Evolutionary conservation across 2,329 filamentous ascomycete species (phyloP).

Genomic region (Penicillium sp.): DNA sequence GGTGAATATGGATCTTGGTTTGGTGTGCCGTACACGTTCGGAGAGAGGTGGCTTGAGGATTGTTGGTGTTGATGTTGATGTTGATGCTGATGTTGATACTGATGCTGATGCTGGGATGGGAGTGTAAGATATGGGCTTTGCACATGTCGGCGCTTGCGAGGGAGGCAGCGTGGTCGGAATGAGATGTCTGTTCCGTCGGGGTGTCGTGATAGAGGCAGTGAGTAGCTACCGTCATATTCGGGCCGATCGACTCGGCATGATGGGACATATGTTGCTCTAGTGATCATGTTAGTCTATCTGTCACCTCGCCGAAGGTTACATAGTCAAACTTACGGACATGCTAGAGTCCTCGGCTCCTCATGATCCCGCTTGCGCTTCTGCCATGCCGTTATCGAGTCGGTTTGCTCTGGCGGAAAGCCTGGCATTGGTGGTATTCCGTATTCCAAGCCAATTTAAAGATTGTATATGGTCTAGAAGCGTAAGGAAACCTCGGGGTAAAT

Average conservation of each 20-base stretch:
- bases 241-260: constrained; percentile 13
- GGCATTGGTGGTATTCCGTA: constrained; percentile 13
- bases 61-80: constrained; percentile 8
- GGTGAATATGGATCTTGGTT: constrained; percentile 22
- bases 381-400: constrained; percentile 18
- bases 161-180: constrained; percentile 23
- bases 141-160: constrained; percentile 26
- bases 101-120: constrained; percentile 1
- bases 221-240: constrained; percentile 10
- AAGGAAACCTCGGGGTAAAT: background rate
- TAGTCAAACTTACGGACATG: constrained; percentile 18
- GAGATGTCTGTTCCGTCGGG: constrained; percentile 16
- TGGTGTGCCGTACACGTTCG: constrained; percentile 16
- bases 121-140: constrained; percentile 20
- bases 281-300: background rate
- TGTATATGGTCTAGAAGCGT: background rate
- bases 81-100: background rate
- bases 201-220: constrained; percentile 16
- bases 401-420: constrained; percentile 16
- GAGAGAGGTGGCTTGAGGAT: constrained; percentile 19
- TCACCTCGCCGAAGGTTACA: background rate
- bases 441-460: constrained; percentile 6
- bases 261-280: constrained; percentile 17
- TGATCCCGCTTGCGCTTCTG: constrained; percentile 26
- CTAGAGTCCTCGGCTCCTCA: constrained; percentile 16